phyloP scores from a whole-genome alignment of 2,329 filamentous ascomycete genomes.

The Fusarium gaditjirri region DNA sequence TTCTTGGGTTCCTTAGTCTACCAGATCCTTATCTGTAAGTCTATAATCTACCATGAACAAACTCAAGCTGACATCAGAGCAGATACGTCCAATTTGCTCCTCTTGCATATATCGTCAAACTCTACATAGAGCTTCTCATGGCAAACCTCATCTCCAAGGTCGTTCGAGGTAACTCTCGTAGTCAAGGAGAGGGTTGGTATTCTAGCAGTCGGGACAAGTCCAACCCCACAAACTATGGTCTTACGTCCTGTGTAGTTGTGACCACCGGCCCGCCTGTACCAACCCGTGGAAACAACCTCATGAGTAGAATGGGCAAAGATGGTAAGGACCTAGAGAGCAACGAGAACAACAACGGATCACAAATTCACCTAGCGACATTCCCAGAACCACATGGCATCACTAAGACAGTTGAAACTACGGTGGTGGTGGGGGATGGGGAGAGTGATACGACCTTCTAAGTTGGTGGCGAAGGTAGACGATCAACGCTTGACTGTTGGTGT shows the following conservation, averaged over 20 bases:
- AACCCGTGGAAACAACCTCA: neutral
- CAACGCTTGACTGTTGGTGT: neutral
- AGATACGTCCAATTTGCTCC: constrained; percentile 61
- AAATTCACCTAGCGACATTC: constrained; percentile 20
- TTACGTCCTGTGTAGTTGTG: constrained; percentile 22
- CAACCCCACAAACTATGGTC: constrained; percentile 14
- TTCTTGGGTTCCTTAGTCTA: constrained; percentile 41
- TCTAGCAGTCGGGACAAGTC: constrained; percentile 13
- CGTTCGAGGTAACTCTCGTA: constrained; percentile 8
- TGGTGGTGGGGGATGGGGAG: constrained; percentile 15
- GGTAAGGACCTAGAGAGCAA: neutral
- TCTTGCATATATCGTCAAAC: constrained; percentile 62
- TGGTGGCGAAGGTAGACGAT: too few relatives aligned
- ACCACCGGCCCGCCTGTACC: neutral
- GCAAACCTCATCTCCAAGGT: constrained; percentile 60
- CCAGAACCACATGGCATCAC: constrained; percentile 25
- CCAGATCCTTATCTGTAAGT: constrained; percentile 28
- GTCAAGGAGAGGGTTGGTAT: constrained; percentile 12
- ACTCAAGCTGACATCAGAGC: constrained; percentile 5
- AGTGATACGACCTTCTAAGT: constrained; percentile 5
- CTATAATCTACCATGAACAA: fast-evolving
- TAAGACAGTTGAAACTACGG: constrained; percentile 29
- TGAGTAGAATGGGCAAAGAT: constrained; percentile 17
- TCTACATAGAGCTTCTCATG: constrained; percentile 65
- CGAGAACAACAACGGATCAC: constrained; percentile 1